Conservation (phyloP, 305 asterid species). For the Fraxinus latifolia region DNA sequence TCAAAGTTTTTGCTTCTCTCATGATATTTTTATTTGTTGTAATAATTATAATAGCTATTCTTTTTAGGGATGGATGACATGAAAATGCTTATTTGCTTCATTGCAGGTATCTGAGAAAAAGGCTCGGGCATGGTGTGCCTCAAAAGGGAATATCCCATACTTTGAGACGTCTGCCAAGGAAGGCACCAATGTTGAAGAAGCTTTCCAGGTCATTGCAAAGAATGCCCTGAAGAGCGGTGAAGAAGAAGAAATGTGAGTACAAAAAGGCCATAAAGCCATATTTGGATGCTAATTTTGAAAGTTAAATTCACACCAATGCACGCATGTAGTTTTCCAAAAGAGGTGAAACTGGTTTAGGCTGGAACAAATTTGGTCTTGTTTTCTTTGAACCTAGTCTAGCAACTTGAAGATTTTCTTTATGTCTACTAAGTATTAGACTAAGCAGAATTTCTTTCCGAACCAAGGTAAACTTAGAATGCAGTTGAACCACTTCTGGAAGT, state of each 20-base stretch:
- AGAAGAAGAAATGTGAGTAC: slow-evolving; percentile 71
- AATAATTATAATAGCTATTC: neutral
- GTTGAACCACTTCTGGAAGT: neutral
- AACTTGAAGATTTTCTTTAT: neutral
- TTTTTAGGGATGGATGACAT: neutral
- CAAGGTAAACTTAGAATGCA: neutral
- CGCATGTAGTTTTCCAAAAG: neutral
- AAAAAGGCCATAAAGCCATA: neutral
- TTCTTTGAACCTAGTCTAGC: neutral
- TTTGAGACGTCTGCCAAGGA: slow-evolving; percentile 94
- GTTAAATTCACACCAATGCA: neutral
- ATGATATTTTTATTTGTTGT: neutral
- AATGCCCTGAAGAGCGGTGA: slow-evolving; percentile 53
- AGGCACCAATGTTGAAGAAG: slow-evolving; percentile 81
- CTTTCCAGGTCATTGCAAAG: slow-evolving; percentile 73
- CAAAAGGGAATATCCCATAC: slow-evolving; percentile 59
- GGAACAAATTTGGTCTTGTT: neutral
- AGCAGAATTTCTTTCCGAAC: neutral
- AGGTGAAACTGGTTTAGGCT: neutral
- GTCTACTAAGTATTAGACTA: neutral
- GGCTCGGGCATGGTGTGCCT: slow-evolving; percentile 55
- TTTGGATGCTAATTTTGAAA: neutral
- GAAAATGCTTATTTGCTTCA: neutral
- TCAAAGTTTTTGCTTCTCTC: neutral
- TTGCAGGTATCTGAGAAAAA: slow-evolving; percentile 54